Evolutionary conservation across 2,329 filamentous ascomycete species (phyloP).

Genomic region (Pezizomycotina sp.): DNA sequence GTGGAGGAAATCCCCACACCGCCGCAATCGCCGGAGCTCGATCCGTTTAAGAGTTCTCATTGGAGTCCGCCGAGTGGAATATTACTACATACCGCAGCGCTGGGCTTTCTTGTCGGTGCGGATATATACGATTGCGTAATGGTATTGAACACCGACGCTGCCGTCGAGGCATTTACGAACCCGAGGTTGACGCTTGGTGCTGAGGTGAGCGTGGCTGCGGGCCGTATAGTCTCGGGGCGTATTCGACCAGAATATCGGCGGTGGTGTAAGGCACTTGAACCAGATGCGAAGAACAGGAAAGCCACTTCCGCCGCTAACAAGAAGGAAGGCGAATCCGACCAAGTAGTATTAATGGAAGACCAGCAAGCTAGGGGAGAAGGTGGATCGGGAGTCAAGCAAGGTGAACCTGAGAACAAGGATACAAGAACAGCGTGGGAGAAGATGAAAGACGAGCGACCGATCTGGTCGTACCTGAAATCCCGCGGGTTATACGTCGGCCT

Average conservation of each 20-base stretch:
- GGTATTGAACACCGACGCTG: slow-evolving; percentile 73
- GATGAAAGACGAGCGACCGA: no score
- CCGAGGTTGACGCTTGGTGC: slow-evolving; percentile 64
- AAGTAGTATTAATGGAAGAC: no score
- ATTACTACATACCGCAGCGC: slow-evolving; percentile 70
- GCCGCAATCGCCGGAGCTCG: no score
- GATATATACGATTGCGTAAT: slow-evolving; percentile 94
- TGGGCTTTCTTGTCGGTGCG: slow-evolving; percentile 79
- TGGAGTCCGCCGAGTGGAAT: slow-evolving; percentile 90
- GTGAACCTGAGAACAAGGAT: no score
- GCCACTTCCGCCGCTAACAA: slow-evolving; percentile 42
- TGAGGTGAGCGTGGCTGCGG: slow-evolving; percentile 57
- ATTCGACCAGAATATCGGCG: no score
- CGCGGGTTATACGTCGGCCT: slow-evolving; percentile 77
- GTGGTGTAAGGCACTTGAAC: no score
- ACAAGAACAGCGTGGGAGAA: no score
- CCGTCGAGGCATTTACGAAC: slow-evolving; percentile 68
- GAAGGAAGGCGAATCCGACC: slow-evolving; percentile 49
- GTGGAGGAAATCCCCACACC: no score
- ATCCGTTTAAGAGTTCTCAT: no score
- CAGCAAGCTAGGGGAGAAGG: no score
- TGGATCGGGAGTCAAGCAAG: no score
- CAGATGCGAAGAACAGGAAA: slow-evolving; percentile 39
- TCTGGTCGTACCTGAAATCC: slow-evolving; percentile 62
- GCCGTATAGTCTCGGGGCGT: no score